Evolutionary conservation across 495 filamentous ascomycete species (phyloP).

Genomic region (Penicillium egyptiacum): DNA sequence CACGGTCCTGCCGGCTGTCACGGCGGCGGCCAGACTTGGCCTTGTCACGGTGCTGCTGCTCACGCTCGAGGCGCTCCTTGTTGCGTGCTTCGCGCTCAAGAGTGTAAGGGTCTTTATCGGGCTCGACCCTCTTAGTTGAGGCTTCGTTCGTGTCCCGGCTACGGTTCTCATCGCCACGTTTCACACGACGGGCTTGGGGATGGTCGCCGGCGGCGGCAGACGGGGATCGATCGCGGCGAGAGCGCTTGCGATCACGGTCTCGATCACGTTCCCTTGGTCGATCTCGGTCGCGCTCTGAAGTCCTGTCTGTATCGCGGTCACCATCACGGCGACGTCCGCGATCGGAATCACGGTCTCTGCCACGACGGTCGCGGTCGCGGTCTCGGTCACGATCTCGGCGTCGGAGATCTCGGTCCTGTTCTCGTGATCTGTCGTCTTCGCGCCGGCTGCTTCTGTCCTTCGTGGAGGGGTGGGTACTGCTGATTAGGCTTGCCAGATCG

Average conservation of each 20-base stretch:
- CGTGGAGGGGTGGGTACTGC: constrained; percentile 34
- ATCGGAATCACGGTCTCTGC: constrained; percentile 32
- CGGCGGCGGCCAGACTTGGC: constrained; percentile 49
- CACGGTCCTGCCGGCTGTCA: constrained; percentile 52
- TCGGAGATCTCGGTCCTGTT: constrained; percentile 27
- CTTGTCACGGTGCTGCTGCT: constrained; percentile 68
- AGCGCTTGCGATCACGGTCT: constrained; percentile 56
- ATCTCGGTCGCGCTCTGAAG: constrained; percentile 36
- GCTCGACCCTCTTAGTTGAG: constrained; percentile 26
- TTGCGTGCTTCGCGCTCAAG: constrained; percentile 75
- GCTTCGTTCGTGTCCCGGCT: constrained; percentile 17
- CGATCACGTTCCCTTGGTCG: constrained; percentile 35
- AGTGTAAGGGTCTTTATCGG: constrained; percentile 66
- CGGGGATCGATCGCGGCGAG: constrained; percentile 52
- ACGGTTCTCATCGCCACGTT: constrained; percentile 37
- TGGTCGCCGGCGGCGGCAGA: constrained; percentile 40
- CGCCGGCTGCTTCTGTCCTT: constrained; percentile 45
- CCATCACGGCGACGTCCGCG: constrained; percentile 35
- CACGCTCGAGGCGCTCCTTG: constrained; percentile 72
- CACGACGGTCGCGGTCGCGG: constrained; percentile 26
- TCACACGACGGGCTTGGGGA: constrained; percentile 44
- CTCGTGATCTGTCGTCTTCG: constrained; percentile 34
- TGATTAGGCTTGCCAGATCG: constrained; percentile 28
- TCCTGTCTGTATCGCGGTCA: constrained; percentile 38
- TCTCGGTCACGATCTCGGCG: constrained; percentile 34